A percentile compares a stretch with the other conserved stretches of the same genome.
Conservation (phyloP, 169 alveolate species). For the Plasmodium malariae region DNA sequence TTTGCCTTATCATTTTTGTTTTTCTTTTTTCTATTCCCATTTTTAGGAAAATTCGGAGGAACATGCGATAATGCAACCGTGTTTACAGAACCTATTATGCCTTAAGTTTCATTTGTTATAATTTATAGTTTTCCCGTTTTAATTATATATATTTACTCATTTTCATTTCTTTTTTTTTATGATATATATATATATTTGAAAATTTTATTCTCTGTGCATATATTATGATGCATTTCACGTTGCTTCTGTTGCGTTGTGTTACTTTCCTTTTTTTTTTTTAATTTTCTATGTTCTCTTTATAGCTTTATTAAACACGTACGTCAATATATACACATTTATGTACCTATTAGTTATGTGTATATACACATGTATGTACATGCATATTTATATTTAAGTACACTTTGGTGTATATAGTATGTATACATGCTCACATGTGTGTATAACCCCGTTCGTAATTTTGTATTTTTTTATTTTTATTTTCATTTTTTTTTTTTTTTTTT, state of each 20-base stretch:
- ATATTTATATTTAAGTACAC: no score
- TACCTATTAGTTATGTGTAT: no score
- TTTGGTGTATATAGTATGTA: no score
- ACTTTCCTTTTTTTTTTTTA: neutral
- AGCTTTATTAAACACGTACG: neutral
- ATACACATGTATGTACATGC: neutral
- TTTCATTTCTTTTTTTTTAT: constrained; percentile 6
- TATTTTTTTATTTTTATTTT: no score
- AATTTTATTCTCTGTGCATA: neutral
- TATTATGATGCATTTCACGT: neutral
- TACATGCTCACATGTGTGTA: no score
- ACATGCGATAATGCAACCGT: constrained; percentile 33
- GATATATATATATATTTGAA: neutral
- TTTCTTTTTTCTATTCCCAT: neutral
- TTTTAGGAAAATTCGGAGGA: constrained; percentile 65
- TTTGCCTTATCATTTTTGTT: neutral
- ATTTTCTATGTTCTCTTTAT: neutral
- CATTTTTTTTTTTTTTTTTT: no score
- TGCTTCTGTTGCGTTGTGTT: neutral
- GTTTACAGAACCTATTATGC: constrained; percentile 39
- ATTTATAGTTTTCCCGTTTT: neutral
- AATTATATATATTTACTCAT: neutral
- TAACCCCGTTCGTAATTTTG: neutral
- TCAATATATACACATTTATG: neutral
- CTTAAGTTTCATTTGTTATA: constrained; percentile 5